Evolutionary conservation across 108 stramenopile genomes (phyloP).

Genomic region (Epipyxis sp.): DNA sequence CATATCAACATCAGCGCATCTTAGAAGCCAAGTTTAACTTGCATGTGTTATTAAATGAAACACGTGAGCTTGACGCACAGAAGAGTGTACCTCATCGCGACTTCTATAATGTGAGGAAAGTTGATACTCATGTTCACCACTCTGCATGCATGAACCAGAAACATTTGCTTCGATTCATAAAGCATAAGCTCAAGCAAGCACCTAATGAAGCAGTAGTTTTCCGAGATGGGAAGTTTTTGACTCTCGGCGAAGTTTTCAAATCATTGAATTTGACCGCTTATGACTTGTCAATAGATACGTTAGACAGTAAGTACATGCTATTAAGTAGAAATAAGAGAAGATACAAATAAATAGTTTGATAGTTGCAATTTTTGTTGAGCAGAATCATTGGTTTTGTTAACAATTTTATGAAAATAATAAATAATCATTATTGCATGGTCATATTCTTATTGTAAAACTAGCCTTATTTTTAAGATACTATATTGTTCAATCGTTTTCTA

Average conservation of each 20-base stretch:
- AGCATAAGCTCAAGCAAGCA: constrained; percentile 74
- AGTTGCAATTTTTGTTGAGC: too few species aligned
- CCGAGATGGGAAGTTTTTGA: constrained; percentile 56
- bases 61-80: constrained; percentile 74
- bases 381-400: too few species aligned
- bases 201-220: constrained; percentile 61
- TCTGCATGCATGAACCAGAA: constrained; percentile 95
- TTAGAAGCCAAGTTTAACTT: constrained; percentile 69
- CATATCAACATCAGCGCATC: constrained; percentile 48
- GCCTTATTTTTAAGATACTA: too few species aligned
- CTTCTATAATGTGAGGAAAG: constrained; percentile 95
- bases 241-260: constrained; percentile 60
- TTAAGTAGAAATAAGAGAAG: too few species aligned
- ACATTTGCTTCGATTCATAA: constrained; percentile 96
- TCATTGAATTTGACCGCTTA: constrained; percentile 85
- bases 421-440: too few species aligned
- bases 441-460: too few species aligned
- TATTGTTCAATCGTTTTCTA: too few species aligned
- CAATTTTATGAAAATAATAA: too few species aligned
- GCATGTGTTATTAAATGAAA: constrained; percentile 75
- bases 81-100: constrained; percentile 60
- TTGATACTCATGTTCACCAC: constrained; percentile 98
- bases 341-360: too few species aligned
- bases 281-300: constrained; percentile 96
- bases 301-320: too few species aligned